A percentile compares a stretch with the other conserved stretches of the same genome.
Conservation (phyloP, 179 eudicot genomes). For the Corrigiola litoralis region DNA sequence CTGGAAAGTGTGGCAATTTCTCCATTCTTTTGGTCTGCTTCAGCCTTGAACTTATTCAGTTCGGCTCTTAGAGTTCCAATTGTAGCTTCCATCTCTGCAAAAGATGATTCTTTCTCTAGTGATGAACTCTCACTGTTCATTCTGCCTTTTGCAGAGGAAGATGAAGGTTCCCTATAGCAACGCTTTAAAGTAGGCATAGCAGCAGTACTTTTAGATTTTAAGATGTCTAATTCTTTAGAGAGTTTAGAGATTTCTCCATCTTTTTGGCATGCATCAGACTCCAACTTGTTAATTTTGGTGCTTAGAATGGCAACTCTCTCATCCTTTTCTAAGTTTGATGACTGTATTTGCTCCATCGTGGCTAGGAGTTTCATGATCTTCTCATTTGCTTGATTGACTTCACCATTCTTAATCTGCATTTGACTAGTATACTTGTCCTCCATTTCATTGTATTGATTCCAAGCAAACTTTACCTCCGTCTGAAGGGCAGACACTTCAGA, state of each 20-base stretch:
- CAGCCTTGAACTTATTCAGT: slow-evolving; percentile 17
- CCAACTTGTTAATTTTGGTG: slow-evolving; percentile 30
- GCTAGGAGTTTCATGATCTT: slow-evolving; percentile 37
- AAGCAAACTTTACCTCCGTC: slow-evolving; percentile 59
- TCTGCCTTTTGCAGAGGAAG: slow-evolving; percentile 22
- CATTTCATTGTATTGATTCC: slow-evolving; percentile 66
- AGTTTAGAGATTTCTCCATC: slow-evolving; percentile 44
- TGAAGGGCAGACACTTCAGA: slow-evolving; percentile 51
- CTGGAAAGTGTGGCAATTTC: slow-evolving; percentile 13
- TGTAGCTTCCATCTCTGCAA: slow-evolving; percentile 14
- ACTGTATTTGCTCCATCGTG: slow-evolving; percentile 44
- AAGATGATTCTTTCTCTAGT: slow-evolving; percentile 10
- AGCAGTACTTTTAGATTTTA: slow-evolving; percentile 27
- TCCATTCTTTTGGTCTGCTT: slow-evolving; percentile 11
- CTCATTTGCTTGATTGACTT: slow-evolving; percentile 43
- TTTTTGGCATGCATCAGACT: slow-evolving; percentile 34
- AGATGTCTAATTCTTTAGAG: slow-evolving; percentile 37
- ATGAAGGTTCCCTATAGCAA: slow-evolving; percentile 24
- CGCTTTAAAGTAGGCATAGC: slow-evolving; percentile 36
- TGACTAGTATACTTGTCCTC: slow-evolving; percentile 42
- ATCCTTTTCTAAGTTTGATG: slow-evolving; percentile 46
- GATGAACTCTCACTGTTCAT: slow-evolving; percentile 1
- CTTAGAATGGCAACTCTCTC: slow-evolving; percentile 29
- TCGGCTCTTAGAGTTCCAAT: slow-evolving; percentile 9
- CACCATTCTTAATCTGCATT: slow-evolving; percentile 38